A percentile compares a stretch with the other conserved stretches of the same genome.
Evolutionary conservation across 768 basidiomycete genomes (phyloP).

Genomic region (Multifurca ochricompacta): DNA sequence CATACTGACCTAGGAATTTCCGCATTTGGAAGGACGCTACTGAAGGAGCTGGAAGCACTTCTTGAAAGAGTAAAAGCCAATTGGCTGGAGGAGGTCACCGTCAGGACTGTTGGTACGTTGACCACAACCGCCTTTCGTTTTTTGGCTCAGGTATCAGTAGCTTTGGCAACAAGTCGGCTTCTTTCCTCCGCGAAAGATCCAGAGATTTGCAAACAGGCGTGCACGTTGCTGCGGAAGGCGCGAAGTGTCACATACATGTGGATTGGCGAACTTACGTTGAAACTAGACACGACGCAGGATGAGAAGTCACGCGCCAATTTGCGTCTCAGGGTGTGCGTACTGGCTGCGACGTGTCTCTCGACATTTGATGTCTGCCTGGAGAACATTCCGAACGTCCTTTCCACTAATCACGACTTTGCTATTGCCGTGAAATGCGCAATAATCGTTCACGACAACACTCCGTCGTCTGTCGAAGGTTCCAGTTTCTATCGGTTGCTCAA

Average conservation of each 20-base stretch:
- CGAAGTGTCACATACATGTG: conserved; percentile 4
- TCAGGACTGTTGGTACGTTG: conserved; percentile 9
- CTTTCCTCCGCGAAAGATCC: background rate
- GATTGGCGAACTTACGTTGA: background rate
- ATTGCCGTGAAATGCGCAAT: conserved; percentile 9
- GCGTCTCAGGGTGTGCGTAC: conserved; percentile 1
- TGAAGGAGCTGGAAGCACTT: conserved; percentile 31
- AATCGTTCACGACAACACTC: conserved; percentile 7
- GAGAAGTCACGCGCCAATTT: background rate
- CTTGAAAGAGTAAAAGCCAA: conserved; percentile 33
- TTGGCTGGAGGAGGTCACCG: conserved; percentile 30
- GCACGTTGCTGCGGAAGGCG: conserved; percentile 1
- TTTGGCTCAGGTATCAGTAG: background rate
- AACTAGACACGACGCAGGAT: background rate
- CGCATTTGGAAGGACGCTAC: conserved; percentile 32
- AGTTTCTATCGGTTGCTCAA: background rate
- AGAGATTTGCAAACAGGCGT: background rate
- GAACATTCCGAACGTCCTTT: background rate
- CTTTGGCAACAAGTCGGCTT: conserved; percentile 2
- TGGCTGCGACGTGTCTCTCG: conserved; percentile 8
- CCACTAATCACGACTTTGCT: conserved; percentile 1
- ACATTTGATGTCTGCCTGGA: conserved; percentile 7
- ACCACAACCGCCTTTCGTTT: too few relatives aligned
- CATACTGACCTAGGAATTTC: conserved; percentile 32
- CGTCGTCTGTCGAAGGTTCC: background rate